Base-by-base conservation (phyloP, 148 eudicot genomes). In the Salicornia ramosissima region DNA sequence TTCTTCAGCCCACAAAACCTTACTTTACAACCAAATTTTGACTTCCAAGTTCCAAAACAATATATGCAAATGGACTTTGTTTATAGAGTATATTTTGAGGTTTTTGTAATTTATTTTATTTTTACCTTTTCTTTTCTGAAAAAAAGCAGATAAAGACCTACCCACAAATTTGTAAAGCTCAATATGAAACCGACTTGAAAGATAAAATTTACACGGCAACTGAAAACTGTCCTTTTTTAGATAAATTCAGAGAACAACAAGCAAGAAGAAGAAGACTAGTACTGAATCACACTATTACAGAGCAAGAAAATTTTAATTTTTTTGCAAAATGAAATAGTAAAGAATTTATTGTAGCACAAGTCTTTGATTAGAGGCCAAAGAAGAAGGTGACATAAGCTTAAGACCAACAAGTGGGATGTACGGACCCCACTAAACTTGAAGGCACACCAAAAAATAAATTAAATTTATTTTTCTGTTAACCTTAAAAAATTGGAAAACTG, bases 341-440 rank as follows among this genome's bases (percentile, higher is more conserved):
- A 39, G 39, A 39, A 30, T 58, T 16, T 31, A 34, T 36, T n/a
- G n/a, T 10, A 60, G 45, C 24, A 62, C 29, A 10, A 63, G 49
- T 62, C 28, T 40, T 59, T 63, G 67, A 63, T 40, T 39, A 63
- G 31, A 31, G 65, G 65, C 64, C 45, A 62, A 62, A 36, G 28
- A 14, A 15, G 69, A 65, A 65, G 69, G 52, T 64, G 68, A 64
- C 68, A 64, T 64, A 64, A 64, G 53, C 33, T 45, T 1, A 19
- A 47, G 54, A 65, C 34, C 2, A 45, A 46, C 69, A 65, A 65
- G 69, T 65, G 55, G 69, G 54, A 65, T 65, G 36, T 19, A 11
- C 28, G 34, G 69, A 25, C 14, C 54, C 69, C 54, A 46, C 69
- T 45, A 43, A 54, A 13, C 36, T 65, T 65, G 54, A 46, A 65